Evolutionary conservation across 1,284 basidiomycete genomes (phyloP).

Genomic region (Cerrena zonata): DNA sequence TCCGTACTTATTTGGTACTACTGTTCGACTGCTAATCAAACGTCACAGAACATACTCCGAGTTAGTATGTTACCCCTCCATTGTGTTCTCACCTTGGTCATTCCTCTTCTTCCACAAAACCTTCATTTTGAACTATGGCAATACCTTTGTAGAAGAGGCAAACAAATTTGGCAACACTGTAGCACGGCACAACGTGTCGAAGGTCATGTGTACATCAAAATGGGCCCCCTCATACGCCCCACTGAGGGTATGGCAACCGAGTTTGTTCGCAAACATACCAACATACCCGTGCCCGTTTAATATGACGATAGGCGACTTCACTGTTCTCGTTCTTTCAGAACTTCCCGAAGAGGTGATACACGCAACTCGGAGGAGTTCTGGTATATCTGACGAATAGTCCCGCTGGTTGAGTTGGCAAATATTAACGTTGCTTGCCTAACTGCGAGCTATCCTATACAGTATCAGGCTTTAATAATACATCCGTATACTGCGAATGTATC

Average conservation of each 20-base stretch:
- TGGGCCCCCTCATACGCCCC: not conserved
- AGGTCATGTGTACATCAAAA: not conserved
- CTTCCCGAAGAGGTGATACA: not conserved
- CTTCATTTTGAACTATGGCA: not conserved
- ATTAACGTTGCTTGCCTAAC: not conserved
- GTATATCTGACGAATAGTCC: not conserved
- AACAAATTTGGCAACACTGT: not conserved
- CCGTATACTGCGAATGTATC: not conserved
- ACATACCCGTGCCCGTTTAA: not conserved
- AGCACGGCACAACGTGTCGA: not conserved
- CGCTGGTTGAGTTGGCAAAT: not conserved
- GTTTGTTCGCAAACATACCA: not conserved
- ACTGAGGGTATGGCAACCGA: not conserved
- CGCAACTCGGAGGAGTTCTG: not conserved
- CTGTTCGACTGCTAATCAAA: no score
- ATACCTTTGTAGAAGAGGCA: not conserved
- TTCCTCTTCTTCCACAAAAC: not conserved
- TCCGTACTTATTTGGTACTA: no score
- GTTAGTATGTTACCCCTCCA: no score
- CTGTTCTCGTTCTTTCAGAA: not conserved
- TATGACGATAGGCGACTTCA: not conserved
- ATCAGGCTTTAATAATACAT: not conserved
- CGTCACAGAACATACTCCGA: no score
- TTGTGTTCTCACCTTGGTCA: not conserved
- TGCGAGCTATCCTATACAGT: not conserved